Evolutionary conservation across 306 rosid genomes (phyloP).

Genomic region (Carpinus viminea): DNA sequence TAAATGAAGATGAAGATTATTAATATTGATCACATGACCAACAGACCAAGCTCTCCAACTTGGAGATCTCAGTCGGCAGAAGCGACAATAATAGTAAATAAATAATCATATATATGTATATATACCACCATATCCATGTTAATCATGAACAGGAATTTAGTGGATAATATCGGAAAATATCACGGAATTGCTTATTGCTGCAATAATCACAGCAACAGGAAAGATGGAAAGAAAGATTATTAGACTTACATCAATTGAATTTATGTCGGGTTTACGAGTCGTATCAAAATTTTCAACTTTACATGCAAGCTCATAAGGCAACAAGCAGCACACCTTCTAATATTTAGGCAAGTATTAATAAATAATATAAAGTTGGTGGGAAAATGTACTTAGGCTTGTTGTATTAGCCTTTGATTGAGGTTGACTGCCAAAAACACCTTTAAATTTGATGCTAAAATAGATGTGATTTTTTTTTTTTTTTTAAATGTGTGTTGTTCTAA

Average conservation of each 20-base stretch:
- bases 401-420: too few species aligned
- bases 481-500: too few species aligned
- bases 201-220: background rate
- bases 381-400: background rate
- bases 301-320: too few species aligned
- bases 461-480: too few species aligned
- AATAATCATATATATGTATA: background rate
- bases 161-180: background rate
- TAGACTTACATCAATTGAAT: too few species aligned
- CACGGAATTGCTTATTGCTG: background rate
- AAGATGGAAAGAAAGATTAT: background rate
- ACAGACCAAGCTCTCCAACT: background rate
- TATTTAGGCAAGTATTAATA: background rate
- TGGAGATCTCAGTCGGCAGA: background rate
- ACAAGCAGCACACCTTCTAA: background rate
- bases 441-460: too few species aligned
- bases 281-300: too few species aligned
- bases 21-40: too few species aligned
- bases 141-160: background rate
- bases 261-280: too few species aligned
- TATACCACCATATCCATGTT: background rate
- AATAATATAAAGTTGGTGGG: background rate
- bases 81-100: background rate
- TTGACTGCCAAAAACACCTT: too few species aligned
- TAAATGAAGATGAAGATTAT: too few species aligned